These are phyloP conservation scores for Chlamydomonas sp. DNA, from an alignment of 139 green algal genomes.

Conservation along the genomic window DNA sequence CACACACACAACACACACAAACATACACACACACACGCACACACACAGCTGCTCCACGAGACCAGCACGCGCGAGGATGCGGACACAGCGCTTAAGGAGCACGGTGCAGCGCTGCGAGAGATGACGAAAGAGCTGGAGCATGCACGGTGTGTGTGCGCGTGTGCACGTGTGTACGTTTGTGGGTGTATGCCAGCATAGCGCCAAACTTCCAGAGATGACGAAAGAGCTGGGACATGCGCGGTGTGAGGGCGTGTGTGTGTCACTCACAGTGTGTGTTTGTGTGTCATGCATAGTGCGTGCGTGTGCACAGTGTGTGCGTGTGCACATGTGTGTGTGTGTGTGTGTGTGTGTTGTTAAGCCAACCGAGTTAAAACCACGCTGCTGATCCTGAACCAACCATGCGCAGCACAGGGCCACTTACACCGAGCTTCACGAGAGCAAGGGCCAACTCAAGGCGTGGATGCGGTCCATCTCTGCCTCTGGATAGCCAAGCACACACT, in stretches of 20 bases:
- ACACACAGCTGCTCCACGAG: slow-evolving; percentile 1
- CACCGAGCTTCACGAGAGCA: slow-evolving; percentile 8
- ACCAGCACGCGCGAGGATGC: too few relatives aligned
- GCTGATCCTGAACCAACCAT: too few relatives aligned
- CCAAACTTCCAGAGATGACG: background rate
- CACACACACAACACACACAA: background rate
- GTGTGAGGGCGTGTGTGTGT: too few relatives aligned
- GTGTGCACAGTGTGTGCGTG: too few relatives aligned
- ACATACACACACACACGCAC: background rate
- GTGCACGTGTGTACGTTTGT: background rate
- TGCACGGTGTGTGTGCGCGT: background rate
- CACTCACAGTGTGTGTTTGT: too few relatives aligned
- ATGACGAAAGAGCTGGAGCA: slow-evolving; percentile 4
- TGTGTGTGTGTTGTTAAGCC: too few relatives aligned
- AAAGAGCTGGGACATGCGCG: background rate
- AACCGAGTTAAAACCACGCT: too few relatives aligned
- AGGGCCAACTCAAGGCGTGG: slow-evolving; percentile 10
- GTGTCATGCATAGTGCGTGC: background rate
- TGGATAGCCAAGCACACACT: too few relatives aligned
- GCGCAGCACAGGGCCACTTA: slow-evolving; percentile 5
- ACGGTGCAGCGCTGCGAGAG: background rate
- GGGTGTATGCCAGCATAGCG: background rate
- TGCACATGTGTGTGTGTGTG: too few relatives aligned
- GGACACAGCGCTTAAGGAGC: background rate
- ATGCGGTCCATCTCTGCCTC: slow-evolving; percentile 11